These are phyloP conservation scores for Hypomontagnella monticulosa DNA, from an alignment of 495 filamentous ascomycete genomes.

Conservation along the genomic window DNA sequence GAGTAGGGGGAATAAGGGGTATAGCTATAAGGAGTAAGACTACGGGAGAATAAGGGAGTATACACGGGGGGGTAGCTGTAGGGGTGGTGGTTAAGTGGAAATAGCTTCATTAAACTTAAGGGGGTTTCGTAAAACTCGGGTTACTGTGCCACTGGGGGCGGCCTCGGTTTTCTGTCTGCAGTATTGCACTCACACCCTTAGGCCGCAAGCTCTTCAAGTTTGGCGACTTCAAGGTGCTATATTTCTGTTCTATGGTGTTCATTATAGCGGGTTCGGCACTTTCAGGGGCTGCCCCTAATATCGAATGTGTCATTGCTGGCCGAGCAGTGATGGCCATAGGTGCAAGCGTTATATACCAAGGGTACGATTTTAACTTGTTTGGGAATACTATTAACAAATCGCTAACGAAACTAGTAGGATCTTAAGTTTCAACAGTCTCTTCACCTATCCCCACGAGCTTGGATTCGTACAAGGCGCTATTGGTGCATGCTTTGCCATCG, in stretches of 20 bases:
- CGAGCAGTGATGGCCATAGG: slow-evolving; percentile 54
- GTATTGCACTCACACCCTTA: slow-evolving; percentile 54
- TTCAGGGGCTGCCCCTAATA: slow-evolving; percentile 61
- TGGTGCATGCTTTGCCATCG: slow-evolving; percentile 58
- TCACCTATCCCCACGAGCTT: slow-evolving; percentile 56
- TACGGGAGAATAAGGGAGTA: no score
- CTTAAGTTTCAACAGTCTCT: slow-evolving; percentile 54
- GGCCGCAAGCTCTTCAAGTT: slow-evolving; percentile 56
- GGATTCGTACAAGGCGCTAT: slow-evolving; percentile 57
- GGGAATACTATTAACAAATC: neutral
- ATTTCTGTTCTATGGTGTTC: slow-evolving; percentile 55
- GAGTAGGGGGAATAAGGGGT: no score
- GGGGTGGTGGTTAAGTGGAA: slow-evolving; percentile 35
- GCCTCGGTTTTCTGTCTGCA: slow-evolving; percentile 52
- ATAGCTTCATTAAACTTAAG: no score
- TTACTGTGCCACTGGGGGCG: slow-evolving; percentile 43
- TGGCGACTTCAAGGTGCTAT: slow-evolving; percentile 64
- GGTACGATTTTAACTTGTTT: slow-evolving; percentile 25
- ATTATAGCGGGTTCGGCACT: slow-evolving; percentile 63
- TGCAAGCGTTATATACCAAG: slow-evolving; percentile 60
- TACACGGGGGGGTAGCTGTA: no score
- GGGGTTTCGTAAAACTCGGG: no score
- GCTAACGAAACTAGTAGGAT: slow-evolving; percentile 37
- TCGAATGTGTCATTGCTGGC: slow-evolving; percentile 62
- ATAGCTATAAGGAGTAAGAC: no score